phyloP scores from a whole-genome alignment of 305 asterid species.

The Caryopteris hybrid region DNA sequence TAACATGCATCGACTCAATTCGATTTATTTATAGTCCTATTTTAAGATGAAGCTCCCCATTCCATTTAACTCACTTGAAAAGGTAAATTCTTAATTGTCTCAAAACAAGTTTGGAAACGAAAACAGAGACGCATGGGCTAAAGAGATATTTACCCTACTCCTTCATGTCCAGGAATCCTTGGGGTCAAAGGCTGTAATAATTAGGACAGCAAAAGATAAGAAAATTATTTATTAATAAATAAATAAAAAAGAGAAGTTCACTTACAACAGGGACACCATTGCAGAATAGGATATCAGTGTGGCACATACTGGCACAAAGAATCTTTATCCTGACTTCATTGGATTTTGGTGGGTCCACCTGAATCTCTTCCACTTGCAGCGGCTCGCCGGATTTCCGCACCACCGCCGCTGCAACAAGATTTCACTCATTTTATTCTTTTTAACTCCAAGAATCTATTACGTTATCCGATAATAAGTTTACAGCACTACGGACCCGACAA shows the following conservation, averaged over 20 bases:
- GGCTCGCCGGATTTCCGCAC: slow-evolving; percentile 48
- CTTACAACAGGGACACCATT: slow-evolving; percentile 53
- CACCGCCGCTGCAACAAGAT: slow-evolving; percentile 51
- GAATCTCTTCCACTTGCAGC: slow-evolving; percentile 42
- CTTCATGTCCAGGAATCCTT: slow-evolving; percentile 78
- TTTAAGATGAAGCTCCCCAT: too few species aligned
- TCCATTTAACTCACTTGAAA: too few species aligned
- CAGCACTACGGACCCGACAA: too few species aligned
- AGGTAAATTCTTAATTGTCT: too few species aligned
- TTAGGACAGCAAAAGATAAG: not conserved
- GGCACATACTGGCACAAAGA: slow-evolving; percentile 64
- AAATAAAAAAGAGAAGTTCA: too few species aligned
- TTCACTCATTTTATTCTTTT: too few species aligned
- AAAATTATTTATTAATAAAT: too few species aligned
- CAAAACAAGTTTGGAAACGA: too few species aligned
- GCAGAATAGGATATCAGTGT: slow-evolving; percentile 48
- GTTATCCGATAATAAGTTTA: too few species aligned
- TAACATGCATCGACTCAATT: too few species aligned
- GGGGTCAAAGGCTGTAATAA: slow-evolving; percentile 56
- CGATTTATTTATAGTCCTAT: too few species aligned
- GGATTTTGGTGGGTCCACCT: slow-evolving; percentile 54
- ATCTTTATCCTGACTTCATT: slow-evolving; percentile 55
- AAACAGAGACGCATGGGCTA: not conserved
- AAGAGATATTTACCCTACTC: slow-evolving; percentile 65
- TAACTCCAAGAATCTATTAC: too few species aligned